Evolutionary conservation across 2,329 filamentous ascomycete genomes (phyloP).

Genomic region (Sclerotinia sclerotiorum): DNA sequence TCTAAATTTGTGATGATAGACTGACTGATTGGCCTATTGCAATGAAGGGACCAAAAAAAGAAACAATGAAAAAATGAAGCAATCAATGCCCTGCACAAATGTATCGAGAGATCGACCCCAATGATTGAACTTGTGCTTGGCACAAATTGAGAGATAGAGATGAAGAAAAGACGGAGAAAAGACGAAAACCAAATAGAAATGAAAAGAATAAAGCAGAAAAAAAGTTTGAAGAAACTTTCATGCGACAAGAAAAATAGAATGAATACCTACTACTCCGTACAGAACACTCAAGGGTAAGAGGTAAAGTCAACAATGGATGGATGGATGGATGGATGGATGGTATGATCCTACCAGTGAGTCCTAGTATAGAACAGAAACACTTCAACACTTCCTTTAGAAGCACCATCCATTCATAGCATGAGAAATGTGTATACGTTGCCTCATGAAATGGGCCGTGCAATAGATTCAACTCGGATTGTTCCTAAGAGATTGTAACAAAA

Average conservation of each 20-base stretch:
- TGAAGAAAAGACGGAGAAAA: background rate
- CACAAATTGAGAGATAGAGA: background rate
- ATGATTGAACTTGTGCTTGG: background rate
- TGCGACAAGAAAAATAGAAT: slow-evolving; percentile 10
- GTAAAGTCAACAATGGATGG: background rate
- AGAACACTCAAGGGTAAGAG: background rate
- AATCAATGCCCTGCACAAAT: background rate
- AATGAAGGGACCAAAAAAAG: background rate
- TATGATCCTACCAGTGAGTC: slow-evolving; percentile 6
- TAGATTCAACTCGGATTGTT: background rate
- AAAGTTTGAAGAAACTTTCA: background rate
- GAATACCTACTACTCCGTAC: background rate
- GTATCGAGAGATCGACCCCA: background rate
- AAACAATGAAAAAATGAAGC: background rate
- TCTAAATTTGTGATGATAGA: slow-evolving; percentile 26
- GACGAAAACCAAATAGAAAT: background rate
- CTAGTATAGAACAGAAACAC: slow-evolving; percentile 14
- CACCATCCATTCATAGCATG: background rate
- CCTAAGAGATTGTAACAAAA: background rate
- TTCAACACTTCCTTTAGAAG: too few relatives aligned
- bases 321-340: background rate
- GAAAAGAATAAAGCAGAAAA: background rate
- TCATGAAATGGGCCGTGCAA: slow-evolving; percentile 18
- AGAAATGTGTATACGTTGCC: background rate
- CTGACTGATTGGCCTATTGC: background rate